phyloP scores from a whole-genome alignment of 2,329 filamentous ascomycete species.

The Pseudogymnoascus sp. region DNA sequence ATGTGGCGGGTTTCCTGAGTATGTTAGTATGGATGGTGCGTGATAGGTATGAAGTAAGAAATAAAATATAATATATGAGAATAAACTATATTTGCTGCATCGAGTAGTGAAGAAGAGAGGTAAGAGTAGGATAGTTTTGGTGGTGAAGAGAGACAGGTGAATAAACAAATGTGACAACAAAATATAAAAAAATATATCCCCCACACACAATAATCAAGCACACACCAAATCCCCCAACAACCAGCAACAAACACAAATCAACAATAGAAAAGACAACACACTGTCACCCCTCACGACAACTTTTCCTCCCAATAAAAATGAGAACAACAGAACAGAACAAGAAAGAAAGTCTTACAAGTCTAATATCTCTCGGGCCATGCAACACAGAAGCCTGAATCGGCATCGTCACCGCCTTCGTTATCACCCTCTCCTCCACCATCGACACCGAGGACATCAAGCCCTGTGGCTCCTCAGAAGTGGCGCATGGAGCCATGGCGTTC shows the following conservation, averaged over 20 bases:
- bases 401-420: background rate
- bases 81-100: background rate
- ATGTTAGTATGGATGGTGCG: background rate
- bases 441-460: conserved; percentile 33
- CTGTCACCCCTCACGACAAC: background rate
- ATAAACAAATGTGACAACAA: background rate
- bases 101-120: conserved; percentile 26
- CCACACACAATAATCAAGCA: conserved; percentile 47
- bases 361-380: conserved; percentile 48
- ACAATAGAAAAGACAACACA: background rate
- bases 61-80: conserved; percentile 32
- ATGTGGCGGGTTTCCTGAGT: conserved; percentile 51
- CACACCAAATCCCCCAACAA: background rate
- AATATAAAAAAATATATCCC: conserved; percentile 21
- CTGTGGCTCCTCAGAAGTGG: background rate
- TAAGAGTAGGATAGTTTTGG: conserved; percentile 50
- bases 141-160: conserved; percentile 57
- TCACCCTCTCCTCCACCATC: background rate
- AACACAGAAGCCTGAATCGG: conserved; percentile 46
- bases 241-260: background rate
- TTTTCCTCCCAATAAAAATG: background rate
- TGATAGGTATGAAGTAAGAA: conserved; percentile 39
- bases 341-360: conserved; percentile 38
- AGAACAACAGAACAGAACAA: background rate
- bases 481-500: conserved; percentile 1